Percentiles rank a stretch among this genome's conserved stretches.
These are phyloP conservation scores for Trametes cinnabarina DNA, from an alignment of 768 basidiomycete species.

Conservation along the genomic window DNA sequence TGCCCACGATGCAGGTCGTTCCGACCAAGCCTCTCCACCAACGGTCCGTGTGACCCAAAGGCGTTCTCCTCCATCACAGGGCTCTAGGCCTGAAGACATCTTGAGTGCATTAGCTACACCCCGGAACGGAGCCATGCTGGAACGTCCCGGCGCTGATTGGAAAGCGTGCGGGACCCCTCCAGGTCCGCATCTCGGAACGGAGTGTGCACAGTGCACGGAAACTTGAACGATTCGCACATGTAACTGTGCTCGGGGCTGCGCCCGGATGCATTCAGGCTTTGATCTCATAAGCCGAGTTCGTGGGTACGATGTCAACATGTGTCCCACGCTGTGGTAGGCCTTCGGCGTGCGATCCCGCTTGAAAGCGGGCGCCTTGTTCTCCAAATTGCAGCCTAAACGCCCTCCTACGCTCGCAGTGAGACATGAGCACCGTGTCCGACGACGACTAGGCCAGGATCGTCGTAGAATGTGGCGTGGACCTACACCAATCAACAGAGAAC, in stretches of 20 bases:
- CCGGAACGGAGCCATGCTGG: slow-evolving; percentile 2
- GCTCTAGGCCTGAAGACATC: neutral
- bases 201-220: neutral
- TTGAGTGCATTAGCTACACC: neutral
- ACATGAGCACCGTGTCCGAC: neutral
- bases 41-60: neutral
- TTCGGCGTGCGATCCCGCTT: neutral
- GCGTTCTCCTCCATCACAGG: neutral
- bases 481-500: slow-evolving; percentile 17
- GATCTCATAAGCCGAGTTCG: neutral
- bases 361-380: neutral
- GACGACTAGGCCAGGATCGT: neutral
- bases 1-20: neutral
- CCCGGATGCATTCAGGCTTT: slow-evolving; percentile 9
- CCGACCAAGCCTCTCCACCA: neutral
- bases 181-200: slow-evolving; percentile 2
- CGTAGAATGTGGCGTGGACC: slow-evolving; percentile 14
- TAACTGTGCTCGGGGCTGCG: slow-evolving; percentile 3
- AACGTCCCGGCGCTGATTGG: neutral
- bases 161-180: neutral
- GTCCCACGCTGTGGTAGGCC: neutral
- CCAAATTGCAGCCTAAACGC: neutral
- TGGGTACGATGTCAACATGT: neutral
- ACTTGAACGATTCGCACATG: neutral
- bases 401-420: neutral